Percentiles rank a stretch among this genome's conserved stretches.
Evolutionary conservation across 257 asterid genomes (phyloP).

Genomic region (Gynochthodes officinalis): DNA sequence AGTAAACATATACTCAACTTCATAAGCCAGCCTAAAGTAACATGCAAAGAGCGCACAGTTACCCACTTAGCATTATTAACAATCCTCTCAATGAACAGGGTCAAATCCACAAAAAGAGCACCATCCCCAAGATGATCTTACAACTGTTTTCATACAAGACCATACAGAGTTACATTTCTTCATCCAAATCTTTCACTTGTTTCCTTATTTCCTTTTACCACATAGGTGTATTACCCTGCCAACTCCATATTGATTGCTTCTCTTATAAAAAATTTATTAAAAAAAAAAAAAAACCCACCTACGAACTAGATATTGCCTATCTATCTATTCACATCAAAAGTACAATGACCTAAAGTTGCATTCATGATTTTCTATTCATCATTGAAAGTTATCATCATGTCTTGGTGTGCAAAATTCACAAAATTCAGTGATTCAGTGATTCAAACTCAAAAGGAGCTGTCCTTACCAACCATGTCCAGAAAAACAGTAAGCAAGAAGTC

Average conservation of each 20-base stretch:
- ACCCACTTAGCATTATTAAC: not conserved
- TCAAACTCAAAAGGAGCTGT: not conserved
- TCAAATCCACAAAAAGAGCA: too few relatives aligned
- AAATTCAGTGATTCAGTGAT: not conserved
- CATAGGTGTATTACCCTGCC: not conserved
- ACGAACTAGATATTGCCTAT: not conserved
- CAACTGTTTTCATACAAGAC: not conserved
- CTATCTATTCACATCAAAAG: not conserved
- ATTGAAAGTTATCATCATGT: not conserved
- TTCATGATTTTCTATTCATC: not conserved
- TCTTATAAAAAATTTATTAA: too few relatives aligned
- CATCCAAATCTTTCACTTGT: not conserved
- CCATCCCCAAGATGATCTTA: not conserved
- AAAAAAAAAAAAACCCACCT: not conserved
- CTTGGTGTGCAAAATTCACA: not conserved
- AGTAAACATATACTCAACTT: constrained; percentile 1
- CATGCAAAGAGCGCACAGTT: not conserved
- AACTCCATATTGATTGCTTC: not conserved
- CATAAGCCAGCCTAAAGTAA: not conserved
- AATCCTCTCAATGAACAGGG: constrained; percentile 2
- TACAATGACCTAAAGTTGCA: not conserved
- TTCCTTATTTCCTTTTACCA: not conserved
- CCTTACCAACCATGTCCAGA: not conserved
- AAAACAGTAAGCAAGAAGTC: not conserved
- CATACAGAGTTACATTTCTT: too few relatives aligned